These are phyloP conservation scores for Begonia masoniana DNA, from an alignment of 306 rosid genomes.

Conservation along the genomic window DNA sequence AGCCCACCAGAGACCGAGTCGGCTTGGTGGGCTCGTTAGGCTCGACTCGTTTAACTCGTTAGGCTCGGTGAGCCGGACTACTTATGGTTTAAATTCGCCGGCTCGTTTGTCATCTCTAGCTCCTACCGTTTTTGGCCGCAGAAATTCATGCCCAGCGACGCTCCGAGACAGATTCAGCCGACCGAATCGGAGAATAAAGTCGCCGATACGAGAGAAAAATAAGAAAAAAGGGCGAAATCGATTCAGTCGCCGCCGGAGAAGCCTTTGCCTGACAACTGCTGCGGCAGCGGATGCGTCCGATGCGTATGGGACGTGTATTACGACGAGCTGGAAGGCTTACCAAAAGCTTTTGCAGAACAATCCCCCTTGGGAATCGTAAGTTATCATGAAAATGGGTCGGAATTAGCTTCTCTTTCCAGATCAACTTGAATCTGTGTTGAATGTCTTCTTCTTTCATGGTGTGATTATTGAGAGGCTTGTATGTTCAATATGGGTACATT, in stretches of 20 bases:
- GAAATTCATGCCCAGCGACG: slow-evolving; percentile 22
- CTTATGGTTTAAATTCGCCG: too few relatives aligned
- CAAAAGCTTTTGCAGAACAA: slow-evolving; percentile 38
- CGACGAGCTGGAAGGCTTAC: slow-evolving; percentile 72
- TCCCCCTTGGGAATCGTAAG: slow-evolving; percentile 12
- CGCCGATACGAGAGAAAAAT: neutral
- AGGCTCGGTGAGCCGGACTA: too few relatives aligned
- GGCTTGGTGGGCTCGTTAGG: too few relatives aligned
- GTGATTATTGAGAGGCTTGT: too few relatives aligned
- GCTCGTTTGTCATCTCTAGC: too few relatives aligned
- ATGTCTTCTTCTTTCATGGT: too few relatives aligned
- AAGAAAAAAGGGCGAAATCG: slow-evolving; percentile 6
- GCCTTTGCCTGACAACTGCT: slow-evolving; percentile 77
- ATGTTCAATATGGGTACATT: too few relatives aligned
- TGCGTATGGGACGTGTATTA: slow-evolving; percentile 88
- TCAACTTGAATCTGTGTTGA: neutral
- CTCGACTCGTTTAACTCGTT: too few relatives aligned
- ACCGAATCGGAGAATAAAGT: slow-evolving; percentile 2
- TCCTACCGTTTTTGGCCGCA: neutral
- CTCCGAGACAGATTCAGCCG: slow-evolving; percentile 1
- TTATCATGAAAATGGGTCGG: neutral
- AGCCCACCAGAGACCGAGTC: too few relatives aligned
- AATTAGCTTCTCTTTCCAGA: neutral
- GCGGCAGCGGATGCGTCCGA: slow-evolving; percentile 89
- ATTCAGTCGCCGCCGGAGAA: slow-evolving; percentile 72